These are phyloP conservation scores for Eucalyptus tenuipes DNA, from an alignment of 345 rosid genomes.

Conservation along the genomic window DNA sequence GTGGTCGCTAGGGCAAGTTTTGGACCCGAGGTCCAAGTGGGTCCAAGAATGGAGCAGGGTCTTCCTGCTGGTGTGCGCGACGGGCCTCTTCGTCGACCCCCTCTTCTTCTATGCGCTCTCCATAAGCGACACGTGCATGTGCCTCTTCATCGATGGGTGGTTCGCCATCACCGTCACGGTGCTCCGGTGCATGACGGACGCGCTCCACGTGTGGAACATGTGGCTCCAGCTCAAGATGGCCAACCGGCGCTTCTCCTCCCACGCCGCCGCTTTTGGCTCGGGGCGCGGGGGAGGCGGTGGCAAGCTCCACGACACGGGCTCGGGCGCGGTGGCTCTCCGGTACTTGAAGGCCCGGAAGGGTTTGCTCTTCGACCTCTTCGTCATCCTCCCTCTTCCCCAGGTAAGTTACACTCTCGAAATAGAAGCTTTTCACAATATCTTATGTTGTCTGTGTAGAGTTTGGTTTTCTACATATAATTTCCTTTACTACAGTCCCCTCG, in stretches of 20 bases:
- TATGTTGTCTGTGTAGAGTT: background rate
- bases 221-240: slow-evolving; percentile 71
- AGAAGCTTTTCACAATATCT: background rate
- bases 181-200: slow-evolving; percentile 89
- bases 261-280: background rate
- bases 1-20: slow-evolving; percentile 44
- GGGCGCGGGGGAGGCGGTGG: background rate
- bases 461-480: background rate
- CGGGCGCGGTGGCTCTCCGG: slow-evolving; percentile 11
- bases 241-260: background rate
- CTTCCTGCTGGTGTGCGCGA: slow-evolving; percentile 67
- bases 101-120: slow-evolving; percentile 83
- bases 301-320: background rate
- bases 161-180: slow-evolving; percentile 85
- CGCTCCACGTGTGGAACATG: slow-evolving; percentile 81
- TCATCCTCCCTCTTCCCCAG: slow-evolving; percentile 86
- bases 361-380: slow-evolving; percentile 77
- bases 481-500: background rate
- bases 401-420: slow-evolving; percentile 3
- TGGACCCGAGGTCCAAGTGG: slow-evolving; percentile 86
- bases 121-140: slow-evolving; percentile 55
- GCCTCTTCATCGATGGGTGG: slow-evolving; percentile 89
- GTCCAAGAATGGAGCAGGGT: slow-evolving; percentile 88
- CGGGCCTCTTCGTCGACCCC: slow-evolving; percentile 88
- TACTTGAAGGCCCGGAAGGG: slow-evolving; percentile 54